These are phyloP conservation scores for Backusella australiensis DNA, from an alignment of 192 early-diverging fungal genomes.

Conservation along the genomic window DNA sequence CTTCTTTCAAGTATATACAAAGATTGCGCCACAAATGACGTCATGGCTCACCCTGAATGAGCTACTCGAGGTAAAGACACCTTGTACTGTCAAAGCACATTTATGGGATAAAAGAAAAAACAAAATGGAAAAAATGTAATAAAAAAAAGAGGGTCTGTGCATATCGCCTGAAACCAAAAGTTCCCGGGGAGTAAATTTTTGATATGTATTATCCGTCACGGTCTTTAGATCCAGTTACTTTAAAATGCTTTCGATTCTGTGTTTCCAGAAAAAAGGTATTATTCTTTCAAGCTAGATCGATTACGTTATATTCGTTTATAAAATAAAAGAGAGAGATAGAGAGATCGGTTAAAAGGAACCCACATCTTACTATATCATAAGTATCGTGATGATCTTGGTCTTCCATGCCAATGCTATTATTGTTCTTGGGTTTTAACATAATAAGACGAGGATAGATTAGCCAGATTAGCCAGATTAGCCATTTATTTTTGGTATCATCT, in stretches of 20 bases:
- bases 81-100: not conserved
- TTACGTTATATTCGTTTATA: not conserved
- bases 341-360: not conserved
- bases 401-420: not conserved
- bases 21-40: not conserved
- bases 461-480: not conserved
- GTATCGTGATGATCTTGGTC: not conserved
- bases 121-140: not conserved
- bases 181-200: not conserved
- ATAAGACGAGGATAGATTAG: not conserved
- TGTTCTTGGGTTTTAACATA: not conserved
- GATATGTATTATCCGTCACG: not conserved
- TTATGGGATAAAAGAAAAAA: not conserved
- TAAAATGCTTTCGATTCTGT: not conserved
- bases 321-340: not conserved
- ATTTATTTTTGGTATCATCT: not conserved
- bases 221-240: not conserved
- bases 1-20: not conserved
- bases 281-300: not conserved
- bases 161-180: not conserved
- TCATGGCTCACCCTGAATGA: not conserved
- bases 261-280: not conserved
- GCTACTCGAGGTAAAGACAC: not conserved
- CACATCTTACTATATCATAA: not conserved
- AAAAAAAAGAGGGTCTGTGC: not conserved